Conservation (phyloP, 2,329 filamentous ascomycete species). For the Knufia petricola region DNA sequence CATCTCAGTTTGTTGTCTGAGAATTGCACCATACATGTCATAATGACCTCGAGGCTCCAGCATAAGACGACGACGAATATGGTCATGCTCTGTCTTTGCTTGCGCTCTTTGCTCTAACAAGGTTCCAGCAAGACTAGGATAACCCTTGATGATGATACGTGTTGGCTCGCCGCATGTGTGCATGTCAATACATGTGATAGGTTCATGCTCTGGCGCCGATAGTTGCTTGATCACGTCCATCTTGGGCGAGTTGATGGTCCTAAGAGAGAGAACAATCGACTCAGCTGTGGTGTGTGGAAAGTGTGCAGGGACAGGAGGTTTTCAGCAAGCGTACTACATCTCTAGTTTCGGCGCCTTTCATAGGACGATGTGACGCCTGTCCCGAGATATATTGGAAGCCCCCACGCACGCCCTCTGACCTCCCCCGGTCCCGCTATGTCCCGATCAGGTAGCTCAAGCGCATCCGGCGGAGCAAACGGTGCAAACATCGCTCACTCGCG, state of each 20-base stretch:
- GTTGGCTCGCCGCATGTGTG: slow-evolving; percentile 44
- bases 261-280: too few species aligned
- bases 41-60: slow-evolving; percentile 41
- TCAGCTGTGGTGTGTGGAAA: too few species aligned
- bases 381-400: too few species aligned
- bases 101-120: slow-evolving; percentile 34
- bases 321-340: too few species aligned
- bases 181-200: slow-evolving; percentile 29
- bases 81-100: slow-evolving; percentile 31
- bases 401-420: too few species aligned
- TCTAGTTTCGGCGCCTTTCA: too few species aligned
- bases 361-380: too few species aligned
- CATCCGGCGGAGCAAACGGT: neutral
- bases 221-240: slow-evolving; percentile 5
- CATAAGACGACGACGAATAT: slow-evolving; percentile 35
- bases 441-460: neutral
- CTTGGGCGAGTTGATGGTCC: neutral
- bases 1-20: slow-evolving; percentile 35
- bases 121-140: slow-evolving; percentile 31
- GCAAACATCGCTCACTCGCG: slow-evolving; percentile 2
- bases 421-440: too few species aligned
- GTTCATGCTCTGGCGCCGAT: neutral
- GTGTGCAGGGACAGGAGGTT: too few species aligned
- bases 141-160: slow-evolving; percentile 37
- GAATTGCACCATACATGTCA: slow-evolving; percentile 45